phyloP scores from a whole-genome alignment of 345 rosid species.

The Gossypium raimondii region DNA sequence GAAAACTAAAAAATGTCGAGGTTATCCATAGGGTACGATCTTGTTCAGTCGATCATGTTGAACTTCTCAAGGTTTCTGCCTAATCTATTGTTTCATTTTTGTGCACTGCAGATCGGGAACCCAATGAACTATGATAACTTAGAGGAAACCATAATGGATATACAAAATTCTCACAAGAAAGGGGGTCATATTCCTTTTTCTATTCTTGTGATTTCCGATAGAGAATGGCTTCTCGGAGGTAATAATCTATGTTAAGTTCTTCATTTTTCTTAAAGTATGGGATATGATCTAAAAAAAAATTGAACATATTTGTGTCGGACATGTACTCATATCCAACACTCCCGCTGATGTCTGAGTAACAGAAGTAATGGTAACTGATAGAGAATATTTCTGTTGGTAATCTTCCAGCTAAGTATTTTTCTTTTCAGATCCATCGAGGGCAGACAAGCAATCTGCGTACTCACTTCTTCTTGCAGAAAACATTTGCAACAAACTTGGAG shows the following conservation, averaged over 20 bases:
- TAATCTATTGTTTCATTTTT: slow-evolving; percentile 15
- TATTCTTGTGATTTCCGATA: slow-evolving; percentile 77
- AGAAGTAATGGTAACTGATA: slow-evolving; percentile 19
- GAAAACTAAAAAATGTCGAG: slow-evolving; percentile 49
- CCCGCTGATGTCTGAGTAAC: background rate
- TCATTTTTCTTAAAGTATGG: background rate
- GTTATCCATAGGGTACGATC: slow-evolving; percentile 66
- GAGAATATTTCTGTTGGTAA: slow-evolving; percentile 9
- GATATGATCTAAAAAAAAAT: background rate
- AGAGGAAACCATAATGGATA: slow-evolving; percentile 55
- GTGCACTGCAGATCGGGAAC: slow-evolving; percentile 67
- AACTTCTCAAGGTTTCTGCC: slow-evolving; percentile 9
- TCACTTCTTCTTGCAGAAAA: slow-evolving; percentile 91
- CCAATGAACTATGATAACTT: slow-evolving; percentile 72
- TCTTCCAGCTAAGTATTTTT: slow-evolving; percentile 18
- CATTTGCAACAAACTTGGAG: slow-evolving; percentile 79
- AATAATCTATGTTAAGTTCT: background rate
- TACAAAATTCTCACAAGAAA: slow-evolving; percentile 48
- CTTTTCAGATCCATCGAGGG: slow-evolving; percentile 73
- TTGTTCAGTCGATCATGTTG: slow-evolving; percentile 6
- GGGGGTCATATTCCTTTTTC: slow-evolving; percentile 57
- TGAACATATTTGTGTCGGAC: background rate
- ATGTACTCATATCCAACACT: background rate
- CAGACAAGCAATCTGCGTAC: slow-evolving; percentile 88
- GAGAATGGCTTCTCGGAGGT: slow-evolving; percentile 84